phyloP scores from a whole-genome alignment of 768 basidiomycete genomes.

The Tulasnella sp. region DNA sequence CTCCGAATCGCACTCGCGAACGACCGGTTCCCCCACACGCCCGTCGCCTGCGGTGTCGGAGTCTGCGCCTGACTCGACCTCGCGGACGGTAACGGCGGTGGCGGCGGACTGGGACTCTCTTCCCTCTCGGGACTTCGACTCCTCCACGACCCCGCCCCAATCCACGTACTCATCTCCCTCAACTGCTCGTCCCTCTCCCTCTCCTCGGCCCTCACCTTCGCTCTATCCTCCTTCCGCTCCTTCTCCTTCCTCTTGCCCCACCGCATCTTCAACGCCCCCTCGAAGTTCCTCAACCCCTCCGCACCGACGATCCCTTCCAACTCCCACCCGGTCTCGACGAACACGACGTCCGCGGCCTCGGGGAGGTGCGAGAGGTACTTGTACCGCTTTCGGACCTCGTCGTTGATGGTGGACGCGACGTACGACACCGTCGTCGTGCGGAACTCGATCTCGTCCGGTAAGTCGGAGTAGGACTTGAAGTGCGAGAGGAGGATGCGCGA shows the following conservation, averaged over 20 bases:
- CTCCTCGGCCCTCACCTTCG: constrained; percentile 66
- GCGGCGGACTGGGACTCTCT: not conserved
- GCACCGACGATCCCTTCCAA: constrained; percentile 63
- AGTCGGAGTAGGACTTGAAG: constrained; percentile 65
- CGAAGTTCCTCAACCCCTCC: constrained; percentile 71
- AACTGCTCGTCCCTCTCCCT: constrained; percentile 42
- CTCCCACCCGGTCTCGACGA: constrained; percentile 65
- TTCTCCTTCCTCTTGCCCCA: constrained; percentile 67
- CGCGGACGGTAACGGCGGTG: constrained; percentile 15
- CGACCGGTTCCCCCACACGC: constrained; percentile 69
- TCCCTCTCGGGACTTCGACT: not conserved
- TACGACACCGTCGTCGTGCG: constrained; percentile 58
- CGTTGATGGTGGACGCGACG: constrained; percentile 68
- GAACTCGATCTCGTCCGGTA: constrained; percentile 72
- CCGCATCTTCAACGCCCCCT: constrained; percentile 67
- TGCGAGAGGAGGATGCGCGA: constrained; percentile 85
- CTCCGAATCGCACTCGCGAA: constrained; percentile 72
- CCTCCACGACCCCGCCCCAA: not conserved
- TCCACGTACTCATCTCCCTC: not conserved
- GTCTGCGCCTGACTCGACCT: not conserved
- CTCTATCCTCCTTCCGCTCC: constrained; percentile 75
- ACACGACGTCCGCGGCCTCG: constrained; percentile 84
- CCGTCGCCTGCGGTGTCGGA: constrained; percentile 21
- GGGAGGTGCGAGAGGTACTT: constrained; percentile 92
- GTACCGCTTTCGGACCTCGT: constrained; percentile 87